Base-by-base conservation (phyloP, 768 basidiomycete genomes). In the Leccinum obscurum region DNA sequence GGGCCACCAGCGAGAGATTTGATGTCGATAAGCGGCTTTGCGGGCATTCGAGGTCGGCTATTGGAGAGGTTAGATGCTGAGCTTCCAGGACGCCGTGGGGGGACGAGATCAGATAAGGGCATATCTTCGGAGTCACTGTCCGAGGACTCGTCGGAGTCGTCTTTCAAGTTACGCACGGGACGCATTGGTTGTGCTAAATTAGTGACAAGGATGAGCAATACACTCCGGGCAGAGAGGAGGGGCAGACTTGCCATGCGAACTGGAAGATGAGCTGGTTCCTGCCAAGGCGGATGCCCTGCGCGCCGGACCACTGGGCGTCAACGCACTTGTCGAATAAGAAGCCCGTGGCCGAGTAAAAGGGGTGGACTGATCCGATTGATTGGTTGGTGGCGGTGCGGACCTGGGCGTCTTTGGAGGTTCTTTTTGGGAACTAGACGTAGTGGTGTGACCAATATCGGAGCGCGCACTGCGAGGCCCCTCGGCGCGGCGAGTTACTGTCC, bases 71-170 rank as follows among this genome's bases (percentile, higher is more conserved):
- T 70, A 20, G 81, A 81, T 11, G 76, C 69, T 2, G 87, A 79
- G 63, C 86, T 89, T 17, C 87, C 88, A 15, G 90, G 89, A 37
- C 90, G 80, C 52, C 78, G 81, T 11, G 90, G 89, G 0, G 78
- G 77, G 7, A 89, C 75, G 37, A 90, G 77, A 1, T 76, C 78
- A 1, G 87, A 85, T 37, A 93, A 78, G 13, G 90, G 90, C 2
- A 85, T 81, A 64, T 86, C 78, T n/a, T 79, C 78, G 55, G 83
- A 85, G 26, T 80, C 82, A 35, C 78, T 78, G 59, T 79, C 70
- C 11, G 72, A 70, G 20, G 73, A 72, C 17, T 76, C 68, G 2
- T 73, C 66, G 5, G 67, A 54, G 11, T 63, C 60, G 20, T 66
- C 55, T n/a, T 48, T 63, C n/a, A 26, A 51, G 39, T 61, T 61